These are phyloP conservation scores for Mollisia scopiformis DNA, from an alignment of 2,329 filamentous ascomycete species.

Conservation along the genomic window DNA sequence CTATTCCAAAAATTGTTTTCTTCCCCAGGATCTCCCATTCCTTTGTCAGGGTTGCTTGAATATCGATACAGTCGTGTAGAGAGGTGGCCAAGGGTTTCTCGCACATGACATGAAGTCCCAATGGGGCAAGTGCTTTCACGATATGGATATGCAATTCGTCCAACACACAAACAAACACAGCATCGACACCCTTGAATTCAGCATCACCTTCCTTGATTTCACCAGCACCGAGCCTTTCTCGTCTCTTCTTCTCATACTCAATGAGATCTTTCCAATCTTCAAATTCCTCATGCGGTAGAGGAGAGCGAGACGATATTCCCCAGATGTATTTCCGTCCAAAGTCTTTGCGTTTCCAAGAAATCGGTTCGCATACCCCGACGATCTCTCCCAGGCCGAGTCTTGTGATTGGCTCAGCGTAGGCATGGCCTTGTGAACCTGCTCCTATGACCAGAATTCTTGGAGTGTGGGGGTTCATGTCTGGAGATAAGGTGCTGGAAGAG, in stretches of 20 bases:
- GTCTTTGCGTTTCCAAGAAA: neutral
- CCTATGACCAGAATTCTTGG: neutral
- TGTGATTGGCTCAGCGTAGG: neutral
- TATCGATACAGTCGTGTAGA: constrained; percentile 76
- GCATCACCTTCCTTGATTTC: neutral
- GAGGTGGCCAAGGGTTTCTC: constrained; percentile 82
- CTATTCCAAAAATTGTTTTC: constrained; percentile 74
- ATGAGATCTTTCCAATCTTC: neutral
- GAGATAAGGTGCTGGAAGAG: neutral
- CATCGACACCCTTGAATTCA: neutral
- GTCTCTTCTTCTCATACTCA: neutral
- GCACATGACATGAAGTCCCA: neutral
- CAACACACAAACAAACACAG: neutral
- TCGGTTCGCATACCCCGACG: neutral
- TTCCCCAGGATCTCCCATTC: neutral
- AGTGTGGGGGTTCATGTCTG: neutral
- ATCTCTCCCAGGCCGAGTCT: neutral
- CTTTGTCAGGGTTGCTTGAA: constrained; percentile 49
- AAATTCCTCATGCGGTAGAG: neutral
- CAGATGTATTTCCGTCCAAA: neutral
- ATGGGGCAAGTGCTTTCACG: neutral
- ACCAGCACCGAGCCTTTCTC: neutral
- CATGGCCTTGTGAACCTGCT: neutral
- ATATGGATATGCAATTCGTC: neutral
- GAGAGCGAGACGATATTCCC: neutral